These are phyloP conservation scores for Colletotrichum agaves DNA, from an alignment of 2,329 filamentous ascomycete genomes.

Conservation along the genomic window DNA sequence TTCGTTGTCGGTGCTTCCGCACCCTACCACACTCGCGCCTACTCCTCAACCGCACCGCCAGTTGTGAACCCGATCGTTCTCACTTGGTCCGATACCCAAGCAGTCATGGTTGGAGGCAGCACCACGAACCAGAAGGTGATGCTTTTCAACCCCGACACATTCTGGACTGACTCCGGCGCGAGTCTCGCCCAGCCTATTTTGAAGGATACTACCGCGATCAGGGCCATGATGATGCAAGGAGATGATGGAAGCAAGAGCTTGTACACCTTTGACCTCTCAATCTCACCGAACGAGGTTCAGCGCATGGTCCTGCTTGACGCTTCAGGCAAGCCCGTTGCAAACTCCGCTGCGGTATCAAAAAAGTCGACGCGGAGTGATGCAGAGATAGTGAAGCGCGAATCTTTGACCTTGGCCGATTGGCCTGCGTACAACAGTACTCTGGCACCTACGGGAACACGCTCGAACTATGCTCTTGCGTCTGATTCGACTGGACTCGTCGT, in stretches of 20 bases:
- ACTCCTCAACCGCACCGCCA: slow-evolving; percentile 69
- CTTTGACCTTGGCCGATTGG: slow-evolving; percentile 71
- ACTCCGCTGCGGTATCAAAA: slow-evolving; percentile 54
- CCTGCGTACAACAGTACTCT: slow-evolving; percentile 81
- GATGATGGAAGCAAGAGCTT: slow-evolving; percentile 82
- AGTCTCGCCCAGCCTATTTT: slow-evolving; percentile 70
- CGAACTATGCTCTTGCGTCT: slow-evolving; percentile 78
- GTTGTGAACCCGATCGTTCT: slow-evolving; percentile 77
- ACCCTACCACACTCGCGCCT: slow-evolving; percentile 72
- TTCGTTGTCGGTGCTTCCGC: slow-evolving; percentile 76
- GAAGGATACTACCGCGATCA: slow-evolving; percentile 65
- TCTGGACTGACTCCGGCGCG: slow-evolving; percentile 76
- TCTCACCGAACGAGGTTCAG: slow-evolving; percentile 79
- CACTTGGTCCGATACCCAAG: slow-evolving; percentile 76
- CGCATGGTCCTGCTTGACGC: slow-evolving; percentile 74
- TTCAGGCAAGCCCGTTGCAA: slow-evolving; percentile 64
- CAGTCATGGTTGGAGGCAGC: slow-evolving; percentile 80
- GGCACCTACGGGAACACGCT: slow-evolving; percentile 73
- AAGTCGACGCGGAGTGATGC: neutral
- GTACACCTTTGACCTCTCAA: slow-evolving; percentile 79
- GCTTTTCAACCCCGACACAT: slow-evolving; percentile 71
- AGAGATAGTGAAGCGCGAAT: slow-evolving; percentile 47
- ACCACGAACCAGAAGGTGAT: slow-evolving; percentile 74
- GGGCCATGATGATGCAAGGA: slow-evolving; percentile 74
- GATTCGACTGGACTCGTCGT: slow-evolving; percentile 75